These are phyloP conservation scores for Cadophora sp. DNA, from an alignment of 2,329 filamentous ascomycete species.

Conservation along the genomic window DNA sequence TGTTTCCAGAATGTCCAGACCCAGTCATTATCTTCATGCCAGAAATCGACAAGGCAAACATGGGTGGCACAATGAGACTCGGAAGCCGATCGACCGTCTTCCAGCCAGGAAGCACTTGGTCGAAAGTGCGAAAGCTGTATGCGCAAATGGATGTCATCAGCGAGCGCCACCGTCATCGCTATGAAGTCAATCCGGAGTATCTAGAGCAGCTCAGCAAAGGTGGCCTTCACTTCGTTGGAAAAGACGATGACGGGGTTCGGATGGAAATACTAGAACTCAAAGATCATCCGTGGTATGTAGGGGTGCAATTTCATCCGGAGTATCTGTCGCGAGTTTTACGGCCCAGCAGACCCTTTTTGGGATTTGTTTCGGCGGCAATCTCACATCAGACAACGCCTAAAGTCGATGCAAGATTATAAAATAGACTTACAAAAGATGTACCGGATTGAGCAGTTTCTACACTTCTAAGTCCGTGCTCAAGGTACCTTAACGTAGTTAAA, in stretches of 20 bases:
- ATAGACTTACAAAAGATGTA: no score
- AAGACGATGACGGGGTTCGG: conserved; percentile 77
- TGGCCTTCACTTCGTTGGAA: conserved; percentile 79
- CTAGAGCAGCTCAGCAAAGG: conserved; percentile 70
- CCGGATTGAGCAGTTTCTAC: no score
- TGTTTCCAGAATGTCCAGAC: conserved; percentile 42
- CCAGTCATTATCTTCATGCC: conserved; percentile 87
- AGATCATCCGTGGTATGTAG: conserved; percentile 85
- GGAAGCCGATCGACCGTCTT: conserved; percentile 78
- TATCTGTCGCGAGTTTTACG: conserved; percentile 78
- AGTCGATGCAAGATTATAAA: no score
- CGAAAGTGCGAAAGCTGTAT: conserved; percentile 77
- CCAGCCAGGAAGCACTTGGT: conserved; percentile 79
- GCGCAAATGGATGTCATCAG: conserved; percentile 54
- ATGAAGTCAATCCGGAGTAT: conserved; percentile 86
- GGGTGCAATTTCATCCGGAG: conserved; percentile 89
- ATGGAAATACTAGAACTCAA: conserved; percentile 86
- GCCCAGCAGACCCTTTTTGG: conserved; percentile 79
- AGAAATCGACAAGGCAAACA: conserved; percentile 76
- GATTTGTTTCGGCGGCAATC: conserved; percentile 86
- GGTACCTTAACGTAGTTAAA: no score
- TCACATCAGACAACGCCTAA: no score
- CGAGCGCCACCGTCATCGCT: conserved; percentile 87
- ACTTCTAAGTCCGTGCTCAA: no score
- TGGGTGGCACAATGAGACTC: conserved; percentile 90